Evolutionary conservation across 306 rosid species (phyloP).

Genomic region (Rosa multiflora): DNA sequence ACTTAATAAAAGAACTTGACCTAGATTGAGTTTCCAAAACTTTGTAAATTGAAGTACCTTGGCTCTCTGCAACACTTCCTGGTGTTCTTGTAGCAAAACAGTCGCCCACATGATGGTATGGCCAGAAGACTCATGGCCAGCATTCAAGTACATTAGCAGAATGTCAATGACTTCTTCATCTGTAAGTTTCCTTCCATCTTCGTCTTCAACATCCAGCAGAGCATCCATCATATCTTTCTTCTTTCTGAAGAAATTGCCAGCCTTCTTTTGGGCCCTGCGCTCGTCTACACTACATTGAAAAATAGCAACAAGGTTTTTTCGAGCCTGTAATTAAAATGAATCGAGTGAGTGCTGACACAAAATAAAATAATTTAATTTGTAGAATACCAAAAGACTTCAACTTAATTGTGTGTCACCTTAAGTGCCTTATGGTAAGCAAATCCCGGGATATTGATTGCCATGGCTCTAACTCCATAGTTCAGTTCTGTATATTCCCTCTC

Average conservation of each 20-base stretch:
- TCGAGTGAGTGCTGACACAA: background rate
- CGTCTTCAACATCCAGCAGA: constrained; percentile 71
- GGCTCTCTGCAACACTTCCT: constrained; percentile 57
- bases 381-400: background rate
- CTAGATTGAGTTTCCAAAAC: background rate
- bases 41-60: constrained; percentile 45
- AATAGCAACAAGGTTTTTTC: constrained; percentile 57
- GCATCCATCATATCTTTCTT: constrained; percentile 85
- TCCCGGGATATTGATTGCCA: constrained; percentile 84
- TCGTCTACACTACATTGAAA: constrained; percentile 68
- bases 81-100: constrained; percentile 52
- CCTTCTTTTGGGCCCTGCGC: constrained; percentile 42
- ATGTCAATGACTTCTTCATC: constrained; percentile 77
- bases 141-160: constrained; percentile 87
- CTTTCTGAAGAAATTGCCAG: constrained; percentile 1
- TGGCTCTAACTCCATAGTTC: constrained; percentile 82
- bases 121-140: constrained; percentile 97
- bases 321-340: constrained; percentile 46
- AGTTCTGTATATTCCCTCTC: constrained; percentile 76
- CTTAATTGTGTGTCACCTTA: constrained; percentile 40
- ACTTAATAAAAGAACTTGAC: background rate
- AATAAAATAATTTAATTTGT: background rate
- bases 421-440: constrained; percentile 76
- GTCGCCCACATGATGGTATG: constrained; percentile 90
- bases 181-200: constrained; percentile 59